Conservation (phyloP, 176 grass and related monocot species). For the Poa annua region DNA sequence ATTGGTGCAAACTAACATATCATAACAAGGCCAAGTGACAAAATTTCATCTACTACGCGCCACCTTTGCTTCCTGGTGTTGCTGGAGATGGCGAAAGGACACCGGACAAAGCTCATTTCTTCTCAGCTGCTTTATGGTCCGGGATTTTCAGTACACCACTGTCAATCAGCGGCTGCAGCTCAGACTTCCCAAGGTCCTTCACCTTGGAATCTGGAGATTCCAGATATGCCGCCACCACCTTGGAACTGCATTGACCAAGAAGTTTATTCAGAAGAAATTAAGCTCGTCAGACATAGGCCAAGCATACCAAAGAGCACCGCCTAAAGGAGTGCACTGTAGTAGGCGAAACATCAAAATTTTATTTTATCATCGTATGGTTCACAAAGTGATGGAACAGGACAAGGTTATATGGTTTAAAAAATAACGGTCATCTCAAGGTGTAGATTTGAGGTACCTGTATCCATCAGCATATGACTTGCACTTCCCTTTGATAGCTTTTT, state of each 20-base stretch:
- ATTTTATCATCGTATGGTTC: neutral
- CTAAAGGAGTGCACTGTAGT: neutral
- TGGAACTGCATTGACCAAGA: constrained; percentile 59
- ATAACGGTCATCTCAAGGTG: neutral
- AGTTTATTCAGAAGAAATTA: constrained; percentile 27
- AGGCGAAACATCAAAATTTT: neutral
- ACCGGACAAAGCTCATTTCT: constrained; percentile 22
- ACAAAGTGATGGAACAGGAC: neutral
- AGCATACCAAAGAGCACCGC: neutral
- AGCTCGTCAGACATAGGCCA: constrained; percentile 16
- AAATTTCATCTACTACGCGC: neutral
- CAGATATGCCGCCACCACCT: constrained; percentile 79
- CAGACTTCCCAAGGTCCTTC: constrained; percentile 59
- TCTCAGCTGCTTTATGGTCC: constrained; percentile 44
- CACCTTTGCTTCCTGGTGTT: neutral
- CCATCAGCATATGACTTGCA: constrained; percentile 71
- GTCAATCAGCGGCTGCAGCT: constrained; percentile 74
- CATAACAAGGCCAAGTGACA: constrained; percentile 7
- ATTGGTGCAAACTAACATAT: neutral
- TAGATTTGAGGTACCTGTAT: constrained; percentile 60
- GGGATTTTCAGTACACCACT: constrained; percentile 58
- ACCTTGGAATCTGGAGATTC: constrained; percentile 64
- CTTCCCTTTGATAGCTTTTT: constrained; percentile 69
- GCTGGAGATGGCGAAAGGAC: neutral
- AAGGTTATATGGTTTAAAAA: neutral